Percentiles rank a stretch among this genome's conserved stretches.
These are phyloP conservation scores for Suillus weaverae DNA, from an alignment of 768 basidiomycete genomes.

Conservation along the genomic window DNA sequence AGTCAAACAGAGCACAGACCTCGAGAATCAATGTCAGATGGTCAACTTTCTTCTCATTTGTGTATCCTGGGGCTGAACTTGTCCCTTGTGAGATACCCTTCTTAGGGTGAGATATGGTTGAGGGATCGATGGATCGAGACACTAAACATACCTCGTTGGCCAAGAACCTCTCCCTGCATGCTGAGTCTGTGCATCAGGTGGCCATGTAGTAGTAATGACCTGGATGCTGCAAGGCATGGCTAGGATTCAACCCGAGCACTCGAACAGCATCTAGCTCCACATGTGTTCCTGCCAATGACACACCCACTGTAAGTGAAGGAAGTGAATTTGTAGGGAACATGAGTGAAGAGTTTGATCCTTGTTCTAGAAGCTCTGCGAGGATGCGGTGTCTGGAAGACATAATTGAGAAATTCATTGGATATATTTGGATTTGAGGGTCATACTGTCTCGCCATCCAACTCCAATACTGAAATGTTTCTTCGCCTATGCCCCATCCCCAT, in stretches of 20 bases:
- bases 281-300: conserved; percentile 23
- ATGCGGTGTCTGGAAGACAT: conserved; percentile 66
- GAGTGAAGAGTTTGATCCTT: conserved; percentile 66
- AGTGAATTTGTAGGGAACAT: conserved; percentile 62
- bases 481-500: conserved; percentile 92
- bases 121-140: neutral
- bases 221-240: conserved; percentile 82
- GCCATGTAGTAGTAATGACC: conserved; percentile 88
- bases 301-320: conserved; percentile 26
- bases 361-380: conserved; percentile 87
- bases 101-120: neutral
- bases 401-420: neutral
- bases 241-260: conserved; percentile 72
- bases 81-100: conserved; percentile 34
- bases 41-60: conserved; percentile 91
- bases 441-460: conserved; percentile 94
- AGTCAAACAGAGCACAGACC: conserved; percentile 39
- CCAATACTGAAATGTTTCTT: conserved; percentile 97
- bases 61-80: conserved; percentile 63
- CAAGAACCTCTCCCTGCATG: conserved; percentile 67
- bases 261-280: conserved; percentile 61
- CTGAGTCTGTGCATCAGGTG: conserved; percentile 81
- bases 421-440: conserved; percentile 26
- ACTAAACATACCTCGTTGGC: conserved; percentile 49
- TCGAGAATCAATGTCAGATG: conserved; percentile 83